Conservation (phyloP, 768 basidiomycete species). For the Tricholoma matsutake region DNA sequence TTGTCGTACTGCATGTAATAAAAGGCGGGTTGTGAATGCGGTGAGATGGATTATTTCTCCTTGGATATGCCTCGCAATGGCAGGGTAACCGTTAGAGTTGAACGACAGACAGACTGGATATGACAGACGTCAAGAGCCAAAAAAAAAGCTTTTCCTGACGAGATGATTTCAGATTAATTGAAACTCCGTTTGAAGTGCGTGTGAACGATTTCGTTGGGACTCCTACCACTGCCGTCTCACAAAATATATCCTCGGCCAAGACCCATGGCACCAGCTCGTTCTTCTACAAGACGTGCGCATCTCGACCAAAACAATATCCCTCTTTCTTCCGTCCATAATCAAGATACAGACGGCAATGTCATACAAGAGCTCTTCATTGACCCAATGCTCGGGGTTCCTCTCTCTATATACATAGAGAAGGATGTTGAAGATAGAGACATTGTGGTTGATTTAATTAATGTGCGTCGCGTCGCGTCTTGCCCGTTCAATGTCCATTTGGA, state of each 20-base stretch:
- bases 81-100: too few species aligned
- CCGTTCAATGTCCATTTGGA: neutral
- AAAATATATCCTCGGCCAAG: conserved; percentile 41
- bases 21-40: too few species aligned
- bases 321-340: conserved; percentile 25
- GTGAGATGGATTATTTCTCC: too few species aligned
- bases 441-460: conserved; percentile 62
- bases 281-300: conserved; percentile 46
- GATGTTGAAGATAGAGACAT: conserved; percentile 70
- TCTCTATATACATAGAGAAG: conserved; percentile 76
- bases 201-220: conserved; percentile 33
- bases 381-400: conserved; percentile 75
- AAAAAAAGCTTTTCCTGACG: too few species aligned
- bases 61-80: too few species aligned
- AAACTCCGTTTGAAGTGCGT: conserved; percentile 23
- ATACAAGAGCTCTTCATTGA: conserved; percentile 68
- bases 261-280: conserved; percentile 84
- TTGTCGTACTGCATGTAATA: too few species aligned
- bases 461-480: conserved; percentile 35
- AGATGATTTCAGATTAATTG: neutral
- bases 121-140: too few species aligned
- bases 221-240: conserved; percentile 44
- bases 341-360: conserved; percentile 33
- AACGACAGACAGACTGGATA: too few species aligned
- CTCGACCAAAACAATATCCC: conserved; percentile 34